phyloP scores from a whole-genome alignment of 192 early-diverging fungal genomes.

The Funneliformis geosporum region DNA sequence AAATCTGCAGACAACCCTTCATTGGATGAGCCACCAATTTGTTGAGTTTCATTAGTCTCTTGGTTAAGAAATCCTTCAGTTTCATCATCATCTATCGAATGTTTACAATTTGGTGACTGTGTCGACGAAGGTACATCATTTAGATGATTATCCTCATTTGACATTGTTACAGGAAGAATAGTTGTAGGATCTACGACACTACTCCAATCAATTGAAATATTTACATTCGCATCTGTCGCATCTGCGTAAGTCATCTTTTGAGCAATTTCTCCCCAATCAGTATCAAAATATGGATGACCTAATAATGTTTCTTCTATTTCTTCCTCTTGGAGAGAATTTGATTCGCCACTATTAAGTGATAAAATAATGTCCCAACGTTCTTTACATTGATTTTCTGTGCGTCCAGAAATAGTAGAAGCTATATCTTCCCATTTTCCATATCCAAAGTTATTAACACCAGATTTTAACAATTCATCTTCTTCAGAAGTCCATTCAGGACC shows the following conservation, averaged over 20 bases:
- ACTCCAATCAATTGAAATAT: slow-evolving; percentile 22
- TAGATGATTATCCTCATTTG: background rate
- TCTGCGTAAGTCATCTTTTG: background rate
- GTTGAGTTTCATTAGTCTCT: background rate
- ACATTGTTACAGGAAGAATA: slow-evolving; percentile 3
- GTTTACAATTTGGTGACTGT: background rate
- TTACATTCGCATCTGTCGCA: background rate
- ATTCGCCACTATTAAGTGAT: background rate
- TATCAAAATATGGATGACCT: slow-evolving; percentile 13
- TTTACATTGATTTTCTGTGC: slow-evolving; percentile 9
- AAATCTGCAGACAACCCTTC: slow-evolving; percentile 4
- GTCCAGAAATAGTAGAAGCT: background rate
- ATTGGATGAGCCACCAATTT: background rate
- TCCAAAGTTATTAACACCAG: slow-evolving; percentile 3
- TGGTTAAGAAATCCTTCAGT: background rate
- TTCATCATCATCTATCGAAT: background rate
- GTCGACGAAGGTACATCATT: background rate
- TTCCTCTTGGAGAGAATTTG: background rate
- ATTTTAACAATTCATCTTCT: slow-evolving; percentile 19
- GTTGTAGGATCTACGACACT: background rate
- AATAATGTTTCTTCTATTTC: slow-evolving; percentile 5
- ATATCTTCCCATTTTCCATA: slow-evolving; percentile 11
- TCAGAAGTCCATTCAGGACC: background rate
- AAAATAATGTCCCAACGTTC: slow-evolving; percentile 15
- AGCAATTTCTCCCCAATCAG: slow-evolving; percentile 6